Base-by-base conservation (phyloP, 257 asterid species). In the Jacaranda copaia region DNA sequence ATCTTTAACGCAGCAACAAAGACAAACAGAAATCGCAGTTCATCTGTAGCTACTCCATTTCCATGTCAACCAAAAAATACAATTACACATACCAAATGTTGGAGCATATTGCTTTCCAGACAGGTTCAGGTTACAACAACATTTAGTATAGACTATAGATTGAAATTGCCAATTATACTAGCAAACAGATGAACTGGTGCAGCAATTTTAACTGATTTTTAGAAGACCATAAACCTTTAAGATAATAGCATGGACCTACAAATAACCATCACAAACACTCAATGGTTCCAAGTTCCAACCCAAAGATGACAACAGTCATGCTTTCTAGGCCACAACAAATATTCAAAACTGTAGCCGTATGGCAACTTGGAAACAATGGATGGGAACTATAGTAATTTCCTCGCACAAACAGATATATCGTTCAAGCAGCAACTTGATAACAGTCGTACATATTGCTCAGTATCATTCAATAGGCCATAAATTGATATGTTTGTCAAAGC, bases 1-100 rank as follows among this genome's bases (percentile, higher is more conserved):
- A 81, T 39, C 74, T 36, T 61, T 25, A 46, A 65, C 68, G 77
- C 71, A 85, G 48, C 58, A 42, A 79, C 18, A 78, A 46, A 79
- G 40, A 46, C 49, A 68, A 72, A 59, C n/a, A 74, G 66, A 57
- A 40, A 40, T 51, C 7, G 56, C 48, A 51, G 15, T 70, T 57
- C 20, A 14, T 39, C 39, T 70, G 57, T 57, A 18, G 66, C 73
- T 40, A 45, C 8, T 70, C 13, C 43, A 66, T 76, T 76, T 57
- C 61, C 53, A 46, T 43, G 46, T 58, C 72, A 52, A 66, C 59
- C 46, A 77, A 59, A 74, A 76, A 25, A 75, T 9, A 65, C 7
- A 77, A 51, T 8, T 58, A 35, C 9, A 63, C 1, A 48, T 12
- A 60, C 57, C 65, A 74, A 71, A 46, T 51, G 36, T n/a, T 6